These are phyloP conservation scores for Cerioporus squamosus DNA, from an alignment of 1,284 basidiomycete species.

Conservation along the genomic window DNA sequence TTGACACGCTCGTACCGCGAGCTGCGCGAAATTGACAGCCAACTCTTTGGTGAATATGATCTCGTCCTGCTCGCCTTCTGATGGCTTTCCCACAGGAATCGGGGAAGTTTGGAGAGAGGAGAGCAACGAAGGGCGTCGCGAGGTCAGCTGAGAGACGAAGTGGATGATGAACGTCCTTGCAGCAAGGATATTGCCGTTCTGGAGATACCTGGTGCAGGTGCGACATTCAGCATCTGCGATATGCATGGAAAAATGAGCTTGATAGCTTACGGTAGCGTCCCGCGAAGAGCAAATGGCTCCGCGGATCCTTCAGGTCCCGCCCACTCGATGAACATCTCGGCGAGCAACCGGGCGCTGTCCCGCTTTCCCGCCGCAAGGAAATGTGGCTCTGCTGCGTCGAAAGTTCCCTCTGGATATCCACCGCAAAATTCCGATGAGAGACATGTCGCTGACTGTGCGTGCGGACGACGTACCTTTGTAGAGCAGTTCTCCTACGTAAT, in stretches of 20 bases:
- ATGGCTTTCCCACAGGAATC: conserved; percentile 41
- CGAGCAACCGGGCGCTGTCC: conserved; percentile 86
- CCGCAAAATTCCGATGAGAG: conserved; percentile 8
- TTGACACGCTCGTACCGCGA: conserved; percentile 85
- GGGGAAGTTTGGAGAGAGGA: conserved; percentile 48
- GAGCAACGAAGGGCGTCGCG: conserved; percentile 41
- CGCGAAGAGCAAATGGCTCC: conserved; percentile 81
- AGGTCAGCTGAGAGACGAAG: conserved; percentile 66
- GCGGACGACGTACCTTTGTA: conserved; percentile 71
- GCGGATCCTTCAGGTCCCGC: conserved; percentile 47
- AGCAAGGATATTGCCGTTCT: conserved; percentile 85
- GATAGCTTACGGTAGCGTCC: conserved; percentile 76
- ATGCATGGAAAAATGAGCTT: neutral
- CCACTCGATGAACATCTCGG: conserved; percentile 87
- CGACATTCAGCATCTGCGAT: conserved; percentile 4
- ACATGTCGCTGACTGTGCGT: conserved; percentile 4
- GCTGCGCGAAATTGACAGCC: conserved; percentile 85
- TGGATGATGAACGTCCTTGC: conserved; percentile 83
- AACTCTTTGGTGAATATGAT: conserved; percentile 75
- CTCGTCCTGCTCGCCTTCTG: conserved; percentile 54
- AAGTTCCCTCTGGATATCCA: conserved; percentile 65
- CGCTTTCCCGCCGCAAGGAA: conserved; percentile 84
- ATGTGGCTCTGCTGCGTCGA: conserved; percentile 77
- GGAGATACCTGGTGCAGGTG: conserved; percentile 65
- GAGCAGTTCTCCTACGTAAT: conserved; percentile 86